phyloP scores from a whole-genome alignment of 2,329 filamentous ascomycete genomes.

The Coniochaeta sp. region DNA sequence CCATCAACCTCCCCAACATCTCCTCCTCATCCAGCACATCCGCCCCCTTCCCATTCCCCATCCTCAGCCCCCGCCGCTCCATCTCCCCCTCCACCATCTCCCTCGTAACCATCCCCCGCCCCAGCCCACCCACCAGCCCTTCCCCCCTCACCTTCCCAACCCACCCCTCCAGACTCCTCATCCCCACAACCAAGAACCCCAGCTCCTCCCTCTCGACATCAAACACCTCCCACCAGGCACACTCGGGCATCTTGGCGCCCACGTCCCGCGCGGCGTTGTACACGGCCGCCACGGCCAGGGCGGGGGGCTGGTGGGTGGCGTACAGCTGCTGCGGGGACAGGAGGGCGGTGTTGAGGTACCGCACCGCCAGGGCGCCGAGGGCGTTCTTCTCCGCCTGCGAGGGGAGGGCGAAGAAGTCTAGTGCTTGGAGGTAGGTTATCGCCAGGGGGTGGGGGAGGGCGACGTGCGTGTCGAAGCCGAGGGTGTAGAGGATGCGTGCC shows the following conservation, averaged over 20 bases:
- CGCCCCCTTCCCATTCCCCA: conserved; percentile 20
- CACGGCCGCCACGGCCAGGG: conserved; percentile 78
- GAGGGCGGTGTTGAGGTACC: conserved; percentile 79
- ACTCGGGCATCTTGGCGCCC: conserved; percentile 69
- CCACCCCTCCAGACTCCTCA: conserved; percentile 72
- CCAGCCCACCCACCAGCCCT: conserved; percentile 51
- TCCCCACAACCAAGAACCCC: conserved; percentile 81
- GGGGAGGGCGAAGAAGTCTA: conserved; percentile 52
- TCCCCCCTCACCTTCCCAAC: conserved; percentile 50
- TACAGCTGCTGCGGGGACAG: conserved; percentile 85
- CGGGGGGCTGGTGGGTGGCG: conserved; percentile 82
- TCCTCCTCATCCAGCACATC: conserved; percentile 32
- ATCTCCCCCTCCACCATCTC: conserved; percentile 56
- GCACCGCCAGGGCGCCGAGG: conserved; percentile 59
- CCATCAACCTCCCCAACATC: conserved; percentile 31
- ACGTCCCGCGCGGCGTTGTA: conserved; percentile 80
- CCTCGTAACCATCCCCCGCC: conserved; percentile 42
- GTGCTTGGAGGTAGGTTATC: conserved; percentile 85
- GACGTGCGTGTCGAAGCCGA: conserved; percentile 80
- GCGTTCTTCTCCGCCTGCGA: conserved; percentile 24
- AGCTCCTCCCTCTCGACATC: conserved; percentile 92
- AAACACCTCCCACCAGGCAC: conserved; percentile 97
- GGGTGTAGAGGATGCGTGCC: conserved; percentile 62
- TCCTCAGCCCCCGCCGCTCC: conserved; percentile 36
- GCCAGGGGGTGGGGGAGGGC: conserved; percentile 79